Conservation (phyloP, 352 stramenopile genomes). For the Globisporangium radiosum region DNA sequence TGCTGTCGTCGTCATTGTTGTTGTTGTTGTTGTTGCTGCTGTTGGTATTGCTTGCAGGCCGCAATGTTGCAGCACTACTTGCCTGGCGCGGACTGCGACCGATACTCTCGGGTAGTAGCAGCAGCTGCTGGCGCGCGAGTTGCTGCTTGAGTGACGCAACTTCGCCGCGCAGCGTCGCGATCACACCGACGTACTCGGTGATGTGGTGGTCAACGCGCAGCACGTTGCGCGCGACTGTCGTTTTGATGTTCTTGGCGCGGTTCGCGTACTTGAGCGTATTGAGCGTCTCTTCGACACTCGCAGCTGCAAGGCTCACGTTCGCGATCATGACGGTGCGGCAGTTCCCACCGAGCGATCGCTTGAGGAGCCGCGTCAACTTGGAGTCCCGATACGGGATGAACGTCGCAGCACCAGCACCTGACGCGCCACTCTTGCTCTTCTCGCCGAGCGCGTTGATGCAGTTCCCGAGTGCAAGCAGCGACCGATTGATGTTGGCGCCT, state of each 20-base stretch:
- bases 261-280: constrained; percentile 93
- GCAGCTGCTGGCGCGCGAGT: constrained; percentile 29
- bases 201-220: constrained; percentile 86
- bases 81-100: no score
- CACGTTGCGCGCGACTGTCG: constrained; percentile 81
- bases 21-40: constrained; percentile 17
- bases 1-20: background rate
- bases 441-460: constrained; percentile 92
- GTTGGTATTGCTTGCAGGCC: background rate
- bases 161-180: constrained; percentile 79
- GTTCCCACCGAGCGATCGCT: constrained; percentile 89
- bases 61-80: no score
- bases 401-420: constrained; percentile 2
- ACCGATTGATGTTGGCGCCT: constrained; percentile 92
- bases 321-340: constrained; percentile 94
- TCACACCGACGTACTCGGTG: constrained; percentile 81
- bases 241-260: constrained; percentile 92
- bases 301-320: constrained; percentile 76
- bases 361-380: constrained; percentile 86
- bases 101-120: background rate
- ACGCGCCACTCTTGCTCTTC: constrained; percentile 22
- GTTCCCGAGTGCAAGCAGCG: constrained; percentile 87
- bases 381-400: constrained; percentile 90
- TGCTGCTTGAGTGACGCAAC: constrained; percentile 76
- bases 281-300: constrained; percentile 89